Evolutionary conservation across 1,139 yeast genomes (phyloP).

Genomic region (Magnusiomyces paraingens): DNA sequence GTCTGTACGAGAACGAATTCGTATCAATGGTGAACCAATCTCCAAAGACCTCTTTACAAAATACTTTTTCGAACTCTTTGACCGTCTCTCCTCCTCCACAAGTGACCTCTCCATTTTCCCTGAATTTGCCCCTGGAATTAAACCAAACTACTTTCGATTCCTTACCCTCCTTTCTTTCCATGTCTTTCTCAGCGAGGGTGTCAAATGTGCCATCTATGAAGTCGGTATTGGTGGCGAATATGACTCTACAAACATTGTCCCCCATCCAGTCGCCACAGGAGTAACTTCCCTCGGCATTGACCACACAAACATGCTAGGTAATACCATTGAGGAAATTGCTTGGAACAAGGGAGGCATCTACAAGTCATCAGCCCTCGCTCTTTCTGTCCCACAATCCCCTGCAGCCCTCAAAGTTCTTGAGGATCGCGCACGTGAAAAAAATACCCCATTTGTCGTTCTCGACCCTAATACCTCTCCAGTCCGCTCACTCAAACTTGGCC

Average conservation of each 20-base stretch:
- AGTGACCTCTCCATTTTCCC: slow-evolving; percentile 60
- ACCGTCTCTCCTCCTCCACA: slow-evolving; percentile 53
- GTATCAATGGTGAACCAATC: slow-evolving; percentile 82
- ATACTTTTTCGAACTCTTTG: slow-evolving; percentile 94
- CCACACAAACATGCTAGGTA: slow-evolving; percentile 83
- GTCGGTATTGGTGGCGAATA: slow-evolving; percentile 98
- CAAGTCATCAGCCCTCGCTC: slow-evolving; percentile 61
- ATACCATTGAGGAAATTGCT: slow-evolving; percentile 82
- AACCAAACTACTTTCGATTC: slow-evolving; percentile 92
- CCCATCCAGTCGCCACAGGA: slow-evolving; percentile 77
- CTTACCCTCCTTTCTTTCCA: slow-evolving; percentile 87
- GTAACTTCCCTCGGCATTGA: slow-evolving; percentile 86
- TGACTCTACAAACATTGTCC: slow-evolving; percentile 87
- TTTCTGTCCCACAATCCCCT: slow-evolving; percentile 54
- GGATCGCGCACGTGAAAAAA: slow-evolving; percentile 64
- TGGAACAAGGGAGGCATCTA: slow-evolving; percentile 97
- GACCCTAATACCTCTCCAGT: slow-evolving; percentile 26
- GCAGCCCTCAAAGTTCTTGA: slow-evolving; percentile 42
- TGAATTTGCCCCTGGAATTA: slow-evolving; percentile 60
- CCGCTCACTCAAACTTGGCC: slow-evolving; percentile 52
- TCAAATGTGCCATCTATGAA: slow-evolving; percentile 89
- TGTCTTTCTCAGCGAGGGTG: slow-evolving; percentile 78
- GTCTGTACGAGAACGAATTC: slow-evolving; percentile 85
- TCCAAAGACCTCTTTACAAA: slow-evolving; percentile 72
- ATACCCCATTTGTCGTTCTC: slow-evolving; percentile 45